phyloP scores from a whole-genome alignment of 2,329 filamentous ascomycete species.

The Xylaria sp. region DNA sequence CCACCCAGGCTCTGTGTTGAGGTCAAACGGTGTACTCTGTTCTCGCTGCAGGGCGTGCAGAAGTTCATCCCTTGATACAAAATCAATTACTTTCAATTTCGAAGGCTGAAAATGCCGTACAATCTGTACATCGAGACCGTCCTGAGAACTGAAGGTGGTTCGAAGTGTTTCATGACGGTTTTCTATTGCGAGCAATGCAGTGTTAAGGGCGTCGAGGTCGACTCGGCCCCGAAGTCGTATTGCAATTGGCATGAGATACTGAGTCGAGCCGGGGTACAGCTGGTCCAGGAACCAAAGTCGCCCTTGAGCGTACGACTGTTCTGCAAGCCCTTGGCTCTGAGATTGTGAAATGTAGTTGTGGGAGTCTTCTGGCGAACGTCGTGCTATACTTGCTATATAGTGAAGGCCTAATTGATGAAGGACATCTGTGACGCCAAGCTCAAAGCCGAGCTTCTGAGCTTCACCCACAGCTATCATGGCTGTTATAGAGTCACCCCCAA shows the following conservation, averaged over 20 bases:
- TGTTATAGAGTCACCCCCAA: conserved; percentile 43
- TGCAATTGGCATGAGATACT: conserved; percentile 12
- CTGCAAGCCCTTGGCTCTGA: conserved; percentile 2
- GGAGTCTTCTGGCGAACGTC: background rate
- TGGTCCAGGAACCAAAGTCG: conserved; percentile 24
- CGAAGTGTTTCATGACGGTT: conserved; percentile 17
- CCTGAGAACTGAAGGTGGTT: conserved; percentile 6
- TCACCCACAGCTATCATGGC: conserved; percentile 36
- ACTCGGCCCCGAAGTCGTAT: conserved; percentile 6
- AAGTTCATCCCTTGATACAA: background rate
- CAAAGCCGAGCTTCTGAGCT: conserved; percentile 6
- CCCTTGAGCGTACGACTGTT: conserved; percentile 16
- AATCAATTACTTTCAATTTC: background rate
- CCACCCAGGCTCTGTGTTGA: background rate
- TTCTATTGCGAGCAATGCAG: conserved; percentile 15
- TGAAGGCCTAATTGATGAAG: conserved; percentile 10
- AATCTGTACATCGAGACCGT: background rate
- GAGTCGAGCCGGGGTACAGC: conserved; percentile 1
- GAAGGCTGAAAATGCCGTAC: background rate
- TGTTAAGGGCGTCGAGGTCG: conserved; percentile 6
- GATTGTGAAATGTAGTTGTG: background rate
- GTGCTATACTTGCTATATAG: background rate
- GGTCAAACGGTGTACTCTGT: background rate
- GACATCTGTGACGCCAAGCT: conserved; percentile 12
- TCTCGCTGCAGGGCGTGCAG: background rate